Base-by-base conservation (phyloP, 2,329 filamentous ascomycete species). In the Colletotrichum chlorophyti region DNA sequence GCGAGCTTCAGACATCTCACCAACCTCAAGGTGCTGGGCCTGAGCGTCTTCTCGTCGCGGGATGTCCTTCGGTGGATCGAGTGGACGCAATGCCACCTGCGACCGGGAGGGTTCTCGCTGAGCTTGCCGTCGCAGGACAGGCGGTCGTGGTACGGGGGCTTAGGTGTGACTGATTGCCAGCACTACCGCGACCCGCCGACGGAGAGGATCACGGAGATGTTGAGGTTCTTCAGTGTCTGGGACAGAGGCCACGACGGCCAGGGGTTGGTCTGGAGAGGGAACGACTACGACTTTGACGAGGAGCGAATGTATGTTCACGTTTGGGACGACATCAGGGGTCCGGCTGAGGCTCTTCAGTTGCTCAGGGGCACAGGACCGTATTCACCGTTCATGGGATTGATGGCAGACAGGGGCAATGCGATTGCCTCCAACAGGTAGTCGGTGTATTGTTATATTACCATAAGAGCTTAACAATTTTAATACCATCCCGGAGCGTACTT, bases 1-100 rank as follows among this genome's bases (percentile, higher is more conserved):
- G 40, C 46, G 32, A 9, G 5, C 11, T 58, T 53, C 40, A 45
- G 24, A 24, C 40, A 46, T 11, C 41, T 58, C 6, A 58, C 26
- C 8, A 47, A n/a, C 24, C 21, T 58, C 9, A 58, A 40, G 1
- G 15, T 46, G 1, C 53, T 53, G 5, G 53, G 53, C 1, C 14
- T 12, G 15, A 58, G 48, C 31, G n/a, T 2, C 2, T 53, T 58
- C 14, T 34, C 48, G 8, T 27, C 48, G 14, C 24, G 14, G 2
- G 2, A 41, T 3, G 9, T 53, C 2, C 32, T 46, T 10, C 14
- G n/a, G 14, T 53, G 40, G 48, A 46, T 53, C 4, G 3, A 46
- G n/a, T 21, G 23, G 6, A 35, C 49, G 1, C 12, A 14, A 1
- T 47, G 53, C 12, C 32, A 58, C 19, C 41, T 27, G 5, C 48